Evolutionary conservation across 352 stramenopile species (phyloP), one percentile per base, ranked within the genome.

Genomic region (Phytophthora sp.): DNA sequence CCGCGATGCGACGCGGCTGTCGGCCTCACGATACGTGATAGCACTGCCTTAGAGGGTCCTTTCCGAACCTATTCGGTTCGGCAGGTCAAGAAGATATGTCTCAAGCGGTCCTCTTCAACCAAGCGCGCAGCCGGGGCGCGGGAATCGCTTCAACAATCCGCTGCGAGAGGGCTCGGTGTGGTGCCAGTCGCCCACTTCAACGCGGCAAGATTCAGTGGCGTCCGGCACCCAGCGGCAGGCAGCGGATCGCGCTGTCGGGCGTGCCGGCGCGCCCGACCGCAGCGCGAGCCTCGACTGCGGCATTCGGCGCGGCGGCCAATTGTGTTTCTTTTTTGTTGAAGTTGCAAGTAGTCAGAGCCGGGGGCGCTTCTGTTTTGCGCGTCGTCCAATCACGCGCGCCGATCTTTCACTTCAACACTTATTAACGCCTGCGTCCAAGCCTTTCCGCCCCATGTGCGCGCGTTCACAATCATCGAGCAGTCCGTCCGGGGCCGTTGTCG

Each of bases 241-340:
- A 35, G 43, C 11, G 13, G 13, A 17, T 30, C 20, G 41, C 41
- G 17, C 9, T 10, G 24, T 17, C 28, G 41, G 21, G 24, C n/a
- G n/a, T n/a, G n/a, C n/a, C n/a, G n/a, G n/a, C n/a, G n/a, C 4
- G 32, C 4, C 32, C 10, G 6, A 42, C 31, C 11, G 32, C 32
- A 20, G 0, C 18, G 6, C 12, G 9, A 11, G 28, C 28, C 48
- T 45, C 46, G 15, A 4, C 23, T 13, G 23, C 3, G 21, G 5
- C 42, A 35, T 35, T 12, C 30, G 11, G 34, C 34, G 8, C 6
- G 13, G 11, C 4, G 13, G 37, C 37, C 37, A 15, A 18, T 10
- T 18, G n/a, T 45, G 24, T 48, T 44, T 24, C 34, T 82, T 86
- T 82, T 84, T 81, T 84, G 73, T 85, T 88, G 76, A 88, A 88